phyloP scores from a whole-genome alignment of 2,329 filamentous ascomycete genomes.

The Aspergillus thermomutatus region DNA sequence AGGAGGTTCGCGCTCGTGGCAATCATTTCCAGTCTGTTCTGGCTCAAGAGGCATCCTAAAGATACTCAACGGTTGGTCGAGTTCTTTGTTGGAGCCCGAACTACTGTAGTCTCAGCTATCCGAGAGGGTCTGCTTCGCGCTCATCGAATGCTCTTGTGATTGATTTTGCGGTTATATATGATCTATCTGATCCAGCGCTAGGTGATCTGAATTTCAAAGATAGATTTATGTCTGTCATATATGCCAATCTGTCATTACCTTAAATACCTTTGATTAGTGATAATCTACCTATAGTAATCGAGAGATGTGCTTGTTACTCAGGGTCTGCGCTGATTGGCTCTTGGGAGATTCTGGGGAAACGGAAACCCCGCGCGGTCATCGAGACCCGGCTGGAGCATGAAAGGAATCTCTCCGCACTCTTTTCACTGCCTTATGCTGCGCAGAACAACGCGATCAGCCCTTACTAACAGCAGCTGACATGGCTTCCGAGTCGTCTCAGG shows the following conservation, averaged over 20 bases:
- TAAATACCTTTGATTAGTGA: too few species aligned
- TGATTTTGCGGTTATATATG: background rate
- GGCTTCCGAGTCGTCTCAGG: conserved; percentile 34
- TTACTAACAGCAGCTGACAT: conserved; percentile 16
- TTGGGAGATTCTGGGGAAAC: conserved; percentile 30
- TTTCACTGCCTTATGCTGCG: conserved; percentile 15
- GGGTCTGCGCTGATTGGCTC: conserved; percentile 17
- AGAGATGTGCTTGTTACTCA: too few species aligned
- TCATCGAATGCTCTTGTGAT: conserved; percentile 1
- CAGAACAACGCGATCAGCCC: conserved; percentile 3
- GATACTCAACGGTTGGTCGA: conserved; percentile 6
- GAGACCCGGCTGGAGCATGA: conserved; percentile 1
- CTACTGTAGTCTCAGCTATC: conserved; percentile 9
- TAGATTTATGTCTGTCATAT: background rate
- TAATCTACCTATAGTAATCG: background rate
- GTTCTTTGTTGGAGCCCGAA: conserved; percentile 8
- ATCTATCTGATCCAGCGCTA: background rate
- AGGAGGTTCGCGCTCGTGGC: conserved; percentile 18
- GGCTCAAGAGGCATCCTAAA: conserved; percentile 4
- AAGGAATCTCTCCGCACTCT: conserved; percentile 37
- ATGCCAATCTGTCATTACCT: too few species aligned
- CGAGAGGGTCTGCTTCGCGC: background rate
- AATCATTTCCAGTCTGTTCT: conserved; percentile 15
- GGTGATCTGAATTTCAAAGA: background rate
- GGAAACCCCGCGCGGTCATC: conserved; percentile 24